These are phyloP conservation scores for Musa balbisiana DNA, from an alignment of 202 grass and related monocot genomes.

Conservation along the genomic window DNA sequence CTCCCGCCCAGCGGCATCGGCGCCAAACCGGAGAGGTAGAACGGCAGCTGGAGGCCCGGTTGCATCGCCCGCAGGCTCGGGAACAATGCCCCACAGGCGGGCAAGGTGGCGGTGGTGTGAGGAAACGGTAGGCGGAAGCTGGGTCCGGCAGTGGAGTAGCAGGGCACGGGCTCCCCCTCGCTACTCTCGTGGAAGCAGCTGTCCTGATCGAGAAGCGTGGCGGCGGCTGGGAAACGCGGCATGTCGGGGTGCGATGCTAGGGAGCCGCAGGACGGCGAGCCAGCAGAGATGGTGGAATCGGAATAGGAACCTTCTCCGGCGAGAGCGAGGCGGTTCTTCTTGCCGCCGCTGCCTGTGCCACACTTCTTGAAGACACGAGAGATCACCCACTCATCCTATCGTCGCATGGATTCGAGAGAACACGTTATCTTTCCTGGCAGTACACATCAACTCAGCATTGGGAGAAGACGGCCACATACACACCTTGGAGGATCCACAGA, in stretches of 20 bases:
- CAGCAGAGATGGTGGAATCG: constrained; percentile 37
- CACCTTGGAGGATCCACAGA: constrained; percentile 53
- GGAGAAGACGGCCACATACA: background rate
- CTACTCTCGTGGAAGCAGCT: constrained; percentile 36
- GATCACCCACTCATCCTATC: constrained; percentile 88
- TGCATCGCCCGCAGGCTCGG: constrained; percentile 37
- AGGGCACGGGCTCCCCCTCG: constrained; percentile 92
- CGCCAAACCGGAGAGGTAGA: constrained; percentile 33
- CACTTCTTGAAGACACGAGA: constrained; percentile 68
- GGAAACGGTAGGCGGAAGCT: constrained; percentile 31
- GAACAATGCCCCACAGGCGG: constrained; percentile 19
- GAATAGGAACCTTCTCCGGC: constrained; percentile 15
- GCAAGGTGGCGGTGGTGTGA: constrained; percentile 16
- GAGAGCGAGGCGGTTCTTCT: constrained; percentile 43
- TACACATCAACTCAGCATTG: background rate
- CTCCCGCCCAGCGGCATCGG: background rate
- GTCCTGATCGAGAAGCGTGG: constrained; percentile 4
- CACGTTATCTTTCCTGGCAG: background rate
- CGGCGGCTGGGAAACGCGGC: background rate
- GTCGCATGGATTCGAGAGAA: background rate
- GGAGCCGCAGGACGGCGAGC: constrained; percentile 36
- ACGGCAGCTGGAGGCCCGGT: constrained; percentile 47
- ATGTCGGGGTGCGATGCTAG: constrained; percentile 15
- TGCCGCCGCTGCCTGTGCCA: constrained; percentile 29
- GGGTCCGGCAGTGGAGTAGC: constrained; percentile 73